Evolutionary conservation across 345 rosid species (phyloP), one percentile per base, ranked within the genome.

Genomic region (Lenwebbia sp.): DNA sequence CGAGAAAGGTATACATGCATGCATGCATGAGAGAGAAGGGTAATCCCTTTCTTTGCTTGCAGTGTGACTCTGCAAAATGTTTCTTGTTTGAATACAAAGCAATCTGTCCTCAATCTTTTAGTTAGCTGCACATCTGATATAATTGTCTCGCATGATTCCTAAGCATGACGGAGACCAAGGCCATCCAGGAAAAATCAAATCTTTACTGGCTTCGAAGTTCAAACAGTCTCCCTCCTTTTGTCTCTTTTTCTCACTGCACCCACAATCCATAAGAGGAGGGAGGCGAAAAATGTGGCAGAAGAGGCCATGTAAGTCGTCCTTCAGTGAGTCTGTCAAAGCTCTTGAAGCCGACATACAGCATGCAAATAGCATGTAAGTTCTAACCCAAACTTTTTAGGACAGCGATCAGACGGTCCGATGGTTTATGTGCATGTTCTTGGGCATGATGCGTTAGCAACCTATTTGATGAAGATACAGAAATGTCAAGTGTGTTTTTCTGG

Each of bases 321-420:
- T 90, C 87, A 91, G 91, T 78, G 94, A 94, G 88, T 94, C 96
- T 76, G 88, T 92, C 60, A 92, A 92, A 87, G 93, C 90, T 75
- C 94, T 91, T 87, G 93, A 94, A 89, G 94, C 92, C 74, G 96
- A 94, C 87, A 87, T 94, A 57, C 93, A 93, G 33, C 95, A 91
- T 90, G 96, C 96, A 87, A 94, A 94, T 87, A 88, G 81, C 88
- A 85, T 92, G 96, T 94, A 88, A 91, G 93, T 88, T 58, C 52
- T 76, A 53, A 30, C 65, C 33, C 47, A 23, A 52, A 40, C 10
- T 54, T 65, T 47, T 65, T 47, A 40, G 54, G 47, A n/a, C 70
- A 44, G 10, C 3, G 47, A 33, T 15, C 44, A 44, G 13, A 70
- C 19, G 78, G 78, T 70, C 44, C 26, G 13, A 70, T 37, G 78